Percentiles rank a stretch among this genome's conserved stretches.
phyloP scores from a whole-genome alignment of 2,329 filamentous ascomycete genomes.

The Fusarium camptoceras region DNA sequence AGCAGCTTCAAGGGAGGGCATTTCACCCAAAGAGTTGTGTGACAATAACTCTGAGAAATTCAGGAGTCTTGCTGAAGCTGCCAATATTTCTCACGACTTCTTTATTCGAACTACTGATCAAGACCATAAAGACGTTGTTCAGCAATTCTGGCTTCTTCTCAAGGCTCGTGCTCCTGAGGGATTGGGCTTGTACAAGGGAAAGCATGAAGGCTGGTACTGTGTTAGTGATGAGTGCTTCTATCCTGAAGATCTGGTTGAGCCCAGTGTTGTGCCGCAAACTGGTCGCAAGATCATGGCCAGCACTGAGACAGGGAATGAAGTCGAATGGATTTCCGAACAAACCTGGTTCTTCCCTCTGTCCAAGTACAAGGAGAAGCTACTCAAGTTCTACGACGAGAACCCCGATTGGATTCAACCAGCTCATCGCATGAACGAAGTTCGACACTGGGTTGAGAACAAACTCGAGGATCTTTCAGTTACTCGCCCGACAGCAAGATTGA shows the following conservation, averaged over 20 bases:
- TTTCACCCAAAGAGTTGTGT: conserved; percentile 86
- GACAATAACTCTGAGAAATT: conserved; percentile 86
- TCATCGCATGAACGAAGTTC: conserved; percentile 80
- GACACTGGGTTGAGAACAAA: conserved; percentile 79
- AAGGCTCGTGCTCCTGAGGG: conserved; percentile 64
- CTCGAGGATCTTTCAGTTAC: conserved; percentile 92
- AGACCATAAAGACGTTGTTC: conserved; percentile 84
- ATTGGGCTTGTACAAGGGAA: conserved; percentile 84
- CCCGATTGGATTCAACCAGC: conserved; percentile 81
- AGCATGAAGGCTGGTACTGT: conserved; percentile 96
- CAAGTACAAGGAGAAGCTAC: conserved; percentile 79
- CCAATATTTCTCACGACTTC: conserved; percentile 80
- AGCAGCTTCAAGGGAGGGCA: conserved; percentile 77
- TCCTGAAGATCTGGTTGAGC: conserved; percentile 78
- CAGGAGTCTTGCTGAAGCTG: conserved; percentile 75
- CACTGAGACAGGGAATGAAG: conserved; percentile 88
- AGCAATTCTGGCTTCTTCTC: conserved; percentile 88
- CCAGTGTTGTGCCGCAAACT: conserved; percentile 80
- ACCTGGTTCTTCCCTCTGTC: conserved; percentile 97
- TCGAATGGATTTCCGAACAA: conserved; percentile 92
- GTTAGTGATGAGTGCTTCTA: conserved; percentile 98
- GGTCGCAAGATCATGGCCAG: conserved; percentile 86
- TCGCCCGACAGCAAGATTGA: conserved; percentile 79
- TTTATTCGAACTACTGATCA: conserved; percentile 93
- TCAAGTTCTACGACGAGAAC: conserved; percentile 83